Evolutionary conservation across 805 yeast genomes (phyloP).

Genomic region (Saccharomycopsis lassenensis): DNA sequence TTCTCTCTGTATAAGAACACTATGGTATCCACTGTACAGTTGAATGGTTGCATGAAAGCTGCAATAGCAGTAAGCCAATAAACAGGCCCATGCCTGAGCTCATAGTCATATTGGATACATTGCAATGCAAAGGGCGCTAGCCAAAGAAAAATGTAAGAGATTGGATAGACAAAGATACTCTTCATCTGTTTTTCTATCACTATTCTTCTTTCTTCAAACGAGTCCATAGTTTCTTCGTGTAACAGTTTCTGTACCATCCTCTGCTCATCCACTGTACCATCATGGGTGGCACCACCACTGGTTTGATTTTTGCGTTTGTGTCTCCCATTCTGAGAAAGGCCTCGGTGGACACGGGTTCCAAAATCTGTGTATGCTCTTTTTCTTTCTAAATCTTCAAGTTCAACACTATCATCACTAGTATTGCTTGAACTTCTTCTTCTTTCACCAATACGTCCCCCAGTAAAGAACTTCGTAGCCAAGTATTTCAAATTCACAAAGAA

Average conservation of each 20-base stretch:
- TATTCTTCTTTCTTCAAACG: conserved; percentile 51
- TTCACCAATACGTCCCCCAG: conserved; percentile 12
- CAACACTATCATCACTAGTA: background rate
- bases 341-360: too few species aligned
- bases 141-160: conserved; percentile 76
- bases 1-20: conserved; percentile 70
- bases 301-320: conserved; percentile 9
- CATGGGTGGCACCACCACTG: too few species aligned
- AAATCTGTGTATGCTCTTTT: background rate
- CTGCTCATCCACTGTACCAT: conserved; percentile 16
- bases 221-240: conserved; percentile 49
- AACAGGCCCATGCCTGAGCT: conserved; percentile 37
- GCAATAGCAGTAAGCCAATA: conserved; percentile 56
- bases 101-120: conserved; percentile 42
- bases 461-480: conserved; percentile 21
- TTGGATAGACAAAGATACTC: conserved; percentile 72
- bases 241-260: conserved; percentile 28
- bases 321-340: too few species aligned
- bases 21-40: conserved; percentile 64
- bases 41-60: conserved; percentile 73
- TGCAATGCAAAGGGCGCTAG: conserved; percentile 64
- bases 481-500: conserved; percentile 16
- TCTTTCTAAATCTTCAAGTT: background rate
- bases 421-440: conserved; percentile 4
- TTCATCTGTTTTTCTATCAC: conserved; percentile 69